Evolutionary conservation across 345 rosid species (phyloP), one percentile per base, ranked within the genome.

Genomic region (Citrus unshiu): DNA sequence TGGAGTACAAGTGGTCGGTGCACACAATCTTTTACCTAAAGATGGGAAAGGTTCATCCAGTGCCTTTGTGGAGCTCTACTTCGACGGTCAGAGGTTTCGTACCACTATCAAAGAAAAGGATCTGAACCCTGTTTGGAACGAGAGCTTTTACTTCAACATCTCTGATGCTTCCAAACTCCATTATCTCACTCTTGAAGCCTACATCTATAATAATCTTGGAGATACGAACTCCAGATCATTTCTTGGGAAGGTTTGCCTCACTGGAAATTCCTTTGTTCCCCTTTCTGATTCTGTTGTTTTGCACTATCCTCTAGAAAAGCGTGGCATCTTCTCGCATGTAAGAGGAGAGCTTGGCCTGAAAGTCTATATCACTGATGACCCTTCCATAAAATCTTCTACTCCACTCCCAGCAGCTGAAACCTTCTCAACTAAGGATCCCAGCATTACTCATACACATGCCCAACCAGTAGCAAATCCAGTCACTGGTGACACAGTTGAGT

Each of bases 291-390:
- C 98, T 68, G 97, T 92, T 77, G 97, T 94, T 78, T 83, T 96
- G 86, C 98, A 93, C 77, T 96, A 88, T 79, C 97, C 97, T 13
- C 77, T 96, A 83, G 99, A 96, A 79, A 94, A 87, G 86, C 97
- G 95, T 77, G 91, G 95, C 69, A 85, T 96, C 70, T 93, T 96
- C 87, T 92, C 99, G 2, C 91, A 78, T n/a, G 99, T 96, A 9
- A 84, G 97, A 84, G 99, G 98, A 83, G 99, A 96, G 87, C 95
- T 96, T 6, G 97, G 97, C 75, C 83, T 95, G 78, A 93, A 93
- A 85, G 94, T 93, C 73, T 95, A 89, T 75, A 73, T 95, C 75
- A 92, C 95, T 16, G 91, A 92, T 39, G 93, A 90, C 51, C 84
- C 89, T 54, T 90, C 92, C 68, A 87, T 92, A 63, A 95, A 85